Percentiles rank a stretch among this genome's conserved stretches.
Evolutionary conservation across 1,284 basidiomycete genomes (phyloP).

Genomic region (Cutaneotrichosporon dermatis): DNA sequence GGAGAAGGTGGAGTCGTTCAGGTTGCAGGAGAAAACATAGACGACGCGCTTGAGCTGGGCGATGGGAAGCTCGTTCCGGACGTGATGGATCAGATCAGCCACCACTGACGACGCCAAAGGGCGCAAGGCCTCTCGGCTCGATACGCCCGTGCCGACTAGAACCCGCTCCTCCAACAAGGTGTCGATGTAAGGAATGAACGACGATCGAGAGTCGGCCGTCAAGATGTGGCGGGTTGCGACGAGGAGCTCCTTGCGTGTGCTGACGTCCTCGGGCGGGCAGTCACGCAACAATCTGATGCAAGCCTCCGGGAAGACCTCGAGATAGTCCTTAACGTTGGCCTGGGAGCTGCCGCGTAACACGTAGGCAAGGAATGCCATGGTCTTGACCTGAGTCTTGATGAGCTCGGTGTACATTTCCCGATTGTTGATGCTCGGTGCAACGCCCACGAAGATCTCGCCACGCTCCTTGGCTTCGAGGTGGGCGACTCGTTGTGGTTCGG

Average conservation of each 20-base stretch:
- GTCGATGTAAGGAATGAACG: constrained; percentile 79
- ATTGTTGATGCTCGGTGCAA: constrained; percentile 71
- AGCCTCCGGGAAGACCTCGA: constrained; percentile 74
- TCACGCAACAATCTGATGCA: constrained; percentile 87
- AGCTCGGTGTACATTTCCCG: constrained; percentile 78
- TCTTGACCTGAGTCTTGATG: constrained; percentile 91
- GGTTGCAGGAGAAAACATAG: constrained; percentile 77
- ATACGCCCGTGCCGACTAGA: constrained; percentile 75
- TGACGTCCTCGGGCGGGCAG: constrained; percentile 82
- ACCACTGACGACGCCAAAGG: constrained; percentile 81
- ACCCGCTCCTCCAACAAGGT: constrained; percentile 88
- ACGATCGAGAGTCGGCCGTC: constrained; percentile 71
- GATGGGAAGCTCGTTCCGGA: constrained; percentile 75
- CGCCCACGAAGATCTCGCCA: constrained; percentile 76
- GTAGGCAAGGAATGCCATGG: constrained; percentile 89
- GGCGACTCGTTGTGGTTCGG: constrained; percentile 79
- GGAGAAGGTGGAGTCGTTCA: constrained; percentile 82
- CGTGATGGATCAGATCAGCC: constrained; percentile 89
- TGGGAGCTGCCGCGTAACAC: constrained; percentile 66
- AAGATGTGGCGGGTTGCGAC: constrained; percentile 90
- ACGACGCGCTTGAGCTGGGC: constrained; percentile 76
- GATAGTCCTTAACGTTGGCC: constrained; percentile 71
- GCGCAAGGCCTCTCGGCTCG: constrained; percentile 75
- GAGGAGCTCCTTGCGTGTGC: constrained; percentile 84
- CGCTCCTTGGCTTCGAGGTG: constrained; percentile 75